These are phyloP conservation scores for Arthromyces matolae DNA, from an alignment of 768 basidiomycete species.

Conservation along the genomic window DNA sequence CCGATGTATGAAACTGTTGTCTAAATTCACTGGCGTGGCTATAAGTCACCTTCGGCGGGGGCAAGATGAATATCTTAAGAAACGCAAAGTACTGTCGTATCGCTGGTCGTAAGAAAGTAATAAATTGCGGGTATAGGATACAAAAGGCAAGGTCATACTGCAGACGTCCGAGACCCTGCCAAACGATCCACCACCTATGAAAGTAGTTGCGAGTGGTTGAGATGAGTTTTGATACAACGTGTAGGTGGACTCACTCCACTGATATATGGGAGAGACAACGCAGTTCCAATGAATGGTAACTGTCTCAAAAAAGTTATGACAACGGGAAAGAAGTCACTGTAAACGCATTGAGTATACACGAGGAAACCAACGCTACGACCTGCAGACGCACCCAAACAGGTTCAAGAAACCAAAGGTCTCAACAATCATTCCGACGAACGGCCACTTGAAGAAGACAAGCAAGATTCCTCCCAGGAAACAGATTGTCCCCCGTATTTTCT, in stretches of 20 bases:
- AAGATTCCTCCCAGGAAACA: conserved; percentile 90
- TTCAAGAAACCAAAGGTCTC: conserved; percentile 98
- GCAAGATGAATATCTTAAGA: no score
- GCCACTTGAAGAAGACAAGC: conserved; percentile 94
- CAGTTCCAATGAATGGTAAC: conserved; percentile 84
- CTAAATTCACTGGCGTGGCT: no score
- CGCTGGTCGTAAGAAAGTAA: no score
- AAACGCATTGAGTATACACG: conserved; percentile 4
- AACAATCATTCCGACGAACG: conserved; percentile 87
- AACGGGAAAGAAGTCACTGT: conserved; percentile 98
- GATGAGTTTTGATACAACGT: background rate
- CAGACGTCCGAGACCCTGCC: conserved; percentile 75
- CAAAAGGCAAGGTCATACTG: conserved; percentile 41
- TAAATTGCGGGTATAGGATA: conserved; percentile 9
- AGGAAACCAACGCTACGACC: background rate
- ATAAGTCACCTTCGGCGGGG: no score
- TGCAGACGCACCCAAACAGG: conserved; percentile 76
- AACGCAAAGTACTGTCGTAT: background rate
- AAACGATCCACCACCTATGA: conserved; percentile 76
- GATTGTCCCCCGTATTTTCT: conserved; percentile 87
- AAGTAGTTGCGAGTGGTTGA: background rate
- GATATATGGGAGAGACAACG: conserved; percentile 85
- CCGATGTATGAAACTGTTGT: no score
- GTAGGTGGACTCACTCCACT: conserved; percentile 56
- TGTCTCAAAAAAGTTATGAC: conserved; percentile 95